These are phyloP conservation scores for Ziziphus jujuba DNA, from an alignment of 306 rosid genomes.

Conservation along the genomic window DNA sequence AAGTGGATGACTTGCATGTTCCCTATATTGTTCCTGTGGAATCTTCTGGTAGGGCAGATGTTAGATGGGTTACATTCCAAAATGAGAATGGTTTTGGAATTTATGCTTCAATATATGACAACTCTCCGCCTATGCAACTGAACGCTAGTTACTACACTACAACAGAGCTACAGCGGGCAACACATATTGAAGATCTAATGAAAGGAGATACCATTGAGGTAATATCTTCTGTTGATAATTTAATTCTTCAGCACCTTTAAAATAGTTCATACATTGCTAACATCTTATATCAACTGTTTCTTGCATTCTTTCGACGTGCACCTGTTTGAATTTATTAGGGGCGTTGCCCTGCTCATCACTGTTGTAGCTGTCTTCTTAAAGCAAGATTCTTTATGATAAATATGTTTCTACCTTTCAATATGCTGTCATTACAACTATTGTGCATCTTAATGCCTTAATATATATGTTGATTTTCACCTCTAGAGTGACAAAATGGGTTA, in stretches of 20 bases:
- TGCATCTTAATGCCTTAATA: too few relatives aligned
- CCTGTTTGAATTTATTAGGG: too few relatives aligned
- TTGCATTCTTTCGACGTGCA: too few relatives aligned
- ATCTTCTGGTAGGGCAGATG: constrained; percentile 86
- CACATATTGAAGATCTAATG: constrained; percentile 64
- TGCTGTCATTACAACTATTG: too few relatives aligned
- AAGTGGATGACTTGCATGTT: constrained; percentile 74
- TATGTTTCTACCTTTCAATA: too few relatives aligned
- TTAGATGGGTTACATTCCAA: constrained; percentile 85
- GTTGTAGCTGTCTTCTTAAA: too few relatives aligned
- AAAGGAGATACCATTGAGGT: constrained; percentile 90
- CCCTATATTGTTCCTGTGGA: constrained; percentile 91
- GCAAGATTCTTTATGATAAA: too few relatives aligned
- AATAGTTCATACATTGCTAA: not conserved
- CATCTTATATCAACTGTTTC: not conserved
- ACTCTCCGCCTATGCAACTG: constrained; percentile 89
- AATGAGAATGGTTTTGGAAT: constrained; percentile 71
- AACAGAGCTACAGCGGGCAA: constrained; percentile 72
- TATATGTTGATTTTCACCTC: not conserved
- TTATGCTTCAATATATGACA: constrained; percentile 75
- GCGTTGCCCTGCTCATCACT: too few relatives aligned
- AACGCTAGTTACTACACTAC: constrained; percentile 84
- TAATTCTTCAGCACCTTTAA: not conserved
- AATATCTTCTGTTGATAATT: constrained; percentile 1
- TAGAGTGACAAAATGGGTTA: not conserved